Base-by-base conservation (phyloP, 1,139 yeast genomes). In the Geotrichum citri-aurantii region DNA sequence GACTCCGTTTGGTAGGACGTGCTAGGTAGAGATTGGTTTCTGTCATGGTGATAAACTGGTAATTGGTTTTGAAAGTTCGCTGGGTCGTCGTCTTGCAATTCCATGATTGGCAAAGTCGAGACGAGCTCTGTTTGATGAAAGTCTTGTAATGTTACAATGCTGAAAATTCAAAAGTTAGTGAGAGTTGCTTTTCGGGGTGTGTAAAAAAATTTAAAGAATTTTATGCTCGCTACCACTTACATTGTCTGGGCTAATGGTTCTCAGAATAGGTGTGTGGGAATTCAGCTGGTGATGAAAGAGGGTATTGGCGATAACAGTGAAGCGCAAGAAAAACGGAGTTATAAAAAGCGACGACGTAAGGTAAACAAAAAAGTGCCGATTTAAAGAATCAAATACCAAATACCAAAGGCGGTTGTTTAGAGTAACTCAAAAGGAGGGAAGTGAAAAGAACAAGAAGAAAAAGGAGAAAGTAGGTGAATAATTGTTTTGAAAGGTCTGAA, bases 11-110 rank as follows among this genome's bases (percentile, higher is more conserved):
- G 58, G 12, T 61, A 48, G 2, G 68, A 48, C 4, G 63, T 58
- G 51, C 62, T 67, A 2, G 72, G 72, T 24, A 69, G 56, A 3
- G 72, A 69, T 48, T 67, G 68, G 54, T 69, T 69, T 29, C 72
- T 62, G 52, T 69, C 72, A 61, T 69, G 71, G 24, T 58, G 62
- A 17, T 40, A 52, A 40, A 42, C 12, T 2, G 53, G 48, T n/a
- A 27, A 17, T 17, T 46, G 48, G 26, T 23, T 46, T 14, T 46
- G 48, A 46, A 21, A 21, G 29, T 37, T 23, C 29, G 26, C 33
- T 17, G 27, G 12, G n/a, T 50, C 51, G 52, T 33, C 26, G 14
- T 44, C 48, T 44, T 44, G 55, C 12, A 42, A 8, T 2, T 44
- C 49, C 55, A 52, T 44, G 19, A 14, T 24, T 46, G 17, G 21